Conservation (phyloP, 805 yeast genomes). For the Ogataea parapolymorpha region DNA sequence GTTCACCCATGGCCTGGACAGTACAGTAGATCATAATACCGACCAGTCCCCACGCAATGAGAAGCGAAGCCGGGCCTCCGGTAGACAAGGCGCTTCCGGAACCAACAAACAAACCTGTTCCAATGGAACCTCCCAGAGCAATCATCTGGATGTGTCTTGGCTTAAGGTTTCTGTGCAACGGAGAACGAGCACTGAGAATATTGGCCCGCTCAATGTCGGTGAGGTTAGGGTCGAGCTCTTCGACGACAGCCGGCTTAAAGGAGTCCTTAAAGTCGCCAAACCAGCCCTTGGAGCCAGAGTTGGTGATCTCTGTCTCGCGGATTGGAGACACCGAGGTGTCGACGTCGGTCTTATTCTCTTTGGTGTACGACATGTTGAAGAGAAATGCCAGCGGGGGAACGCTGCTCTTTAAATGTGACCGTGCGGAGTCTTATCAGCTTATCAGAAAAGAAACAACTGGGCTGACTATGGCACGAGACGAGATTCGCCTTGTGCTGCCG, state of each 20-base stretch:
- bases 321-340: constrained; percentile 26
- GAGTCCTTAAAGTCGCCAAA: constrained; percentile 27
- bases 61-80: constrained; percentile 74
- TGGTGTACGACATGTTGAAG: constrained; percentile 13
- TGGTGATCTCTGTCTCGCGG: constrained; percentile 10
- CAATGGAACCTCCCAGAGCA: constrained; percentile 81
- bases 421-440: constrained; percentile 5
- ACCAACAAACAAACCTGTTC: constrained; percentile 80
- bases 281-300: constrained; percentile 13
- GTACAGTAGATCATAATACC: constrained; percentile 61
- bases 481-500: neutral
- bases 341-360: constrained; percentile 22
- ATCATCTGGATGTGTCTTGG: constrained; percentile 75
- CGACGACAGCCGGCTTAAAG: constrained; percentile 32
- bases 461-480: neutral
- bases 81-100: constrained; percentile 57
- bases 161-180: constrained; percentile 49
- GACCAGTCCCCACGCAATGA: constrained; percentile 56
- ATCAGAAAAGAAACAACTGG: constrained; percentile 9
- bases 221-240: constrained; percentile 42
- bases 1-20: constrained; percentile 64
- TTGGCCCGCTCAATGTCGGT: constrained; percentile 46
- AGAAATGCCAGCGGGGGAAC: too few relatives aligned
- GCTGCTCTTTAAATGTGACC: too few relatives aligned
- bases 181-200: constrained; percentile 45